Evolutionary conservation across 2,329 filamentous ascomycete genomes (phyloP), one percentile per base, ranked within the genome.

Genomic region (Cladobotryum protrusum): DNA sequence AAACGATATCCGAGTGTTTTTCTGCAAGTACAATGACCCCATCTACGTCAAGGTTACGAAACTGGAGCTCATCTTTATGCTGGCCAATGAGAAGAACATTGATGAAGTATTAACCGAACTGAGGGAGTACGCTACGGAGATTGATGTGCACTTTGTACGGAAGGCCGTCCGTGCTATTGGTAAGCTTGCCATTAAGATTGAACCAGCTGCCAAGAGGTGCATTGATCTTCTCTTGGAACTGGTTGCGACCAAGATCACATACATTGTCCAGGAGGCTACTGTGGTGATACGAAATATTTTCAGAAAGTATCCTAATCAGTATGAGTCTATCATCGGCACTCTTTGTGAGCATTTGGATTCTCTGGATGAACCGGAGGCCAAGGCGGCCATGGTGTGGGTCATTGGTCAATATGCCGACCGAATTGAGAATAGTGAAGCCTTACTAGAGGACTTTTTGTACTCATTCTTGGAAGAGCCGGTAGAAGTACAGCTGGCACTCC

Each of bases 41-140:
- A 99, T 99, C 56, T 99, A 97, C 67, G 93, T 99, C 72, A 99
- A 99, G 70, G 93, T 99, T 46, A 99, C 93, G 14, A 99, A 99
- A 71, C 78, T 99, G 45, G 93, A 99, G 70, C 80, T 99, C 59
- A 97, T 99, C 58, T 99, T 99, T 70, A 99, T 97, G 93, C 79
- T 99, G 53, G 93, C 93, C 7, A 96, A 83, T 33, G 90, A 96
- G 69, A 87, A 85, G 61, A 99, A 99, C 66, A 99, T 99, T 59
- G 86, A 89, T 44, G 89, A 97, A 64, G 93, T 99, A 1, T 71
- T 99, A 57, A 95, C 91, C 2, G 93, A 99, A 67, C 72, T 99
- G 49, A 83, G 90, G 65, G 93, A 99, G 77, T 95, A 99, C 69
- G 92, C 93, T 7, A 97, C 92, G 0, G 93, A 99, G 67, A 97